Evolutionary conservation across 441 rosid species (phyloP).

Genomic region (Adansonia madagascariensis): DNA sequence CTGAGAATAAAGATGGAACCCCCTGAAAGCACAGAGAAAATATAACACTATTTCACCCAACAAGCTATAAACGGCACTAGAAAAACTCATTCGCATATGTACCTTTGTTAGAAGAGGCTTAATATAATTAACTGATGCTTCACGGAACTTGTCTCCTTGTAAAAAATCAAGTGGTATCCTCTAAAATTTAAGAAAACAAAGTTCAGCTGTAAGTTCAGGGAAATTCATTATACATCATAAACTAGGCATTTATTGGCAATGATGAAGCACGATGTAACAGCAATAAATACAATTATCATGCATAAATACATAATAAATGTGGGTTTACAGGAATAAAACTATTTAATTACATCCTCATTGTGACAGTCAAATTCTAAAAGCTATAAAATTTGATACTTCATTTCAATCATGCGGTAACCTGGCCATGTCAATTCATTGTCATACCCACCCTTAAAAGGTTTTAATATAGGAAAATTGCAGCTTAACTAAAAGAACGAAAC

Average conservation of each 20-base stretch:
- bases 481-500: constrained; percentile 22
- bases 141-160: constrained; percentile 78
- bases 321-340: neutral
- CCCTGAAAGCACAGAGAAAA: constrained; percentile 60
- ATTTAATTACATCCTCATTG: neutral
- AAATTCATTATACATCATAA: constrained; percentile 14
- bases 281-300: neutral
- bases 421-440: constrained; percentile 8
- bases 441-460: neutral
- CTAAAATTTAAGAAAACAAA: constrained; percentile 43
- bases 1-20: constrained; percentile 96
- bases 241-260: neutral
- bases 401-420: neutral
- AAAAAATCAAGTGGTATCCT: constrained; percentile 99
- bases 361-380: neutral
- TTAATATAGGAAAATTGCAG: constrained; percentile 2
- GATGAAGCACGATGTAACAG: neutral
- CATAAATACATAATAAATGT: neutral
- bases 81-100: constrained; percentile 13
- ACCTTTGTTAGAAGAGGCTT: constrained; percentile 93
- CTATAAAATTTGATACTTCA: neutral
- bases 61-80: constrained; percentile 18
- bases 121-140: constrained; percentile 80
- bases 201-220: constrained; percentile 23
- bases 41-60: constrained; percentile 27